Evolutionary conservation across 2,329 filamentous ascomycete genomes (phyloP).

Genomic region (Aspergillus sp.): DNA sequence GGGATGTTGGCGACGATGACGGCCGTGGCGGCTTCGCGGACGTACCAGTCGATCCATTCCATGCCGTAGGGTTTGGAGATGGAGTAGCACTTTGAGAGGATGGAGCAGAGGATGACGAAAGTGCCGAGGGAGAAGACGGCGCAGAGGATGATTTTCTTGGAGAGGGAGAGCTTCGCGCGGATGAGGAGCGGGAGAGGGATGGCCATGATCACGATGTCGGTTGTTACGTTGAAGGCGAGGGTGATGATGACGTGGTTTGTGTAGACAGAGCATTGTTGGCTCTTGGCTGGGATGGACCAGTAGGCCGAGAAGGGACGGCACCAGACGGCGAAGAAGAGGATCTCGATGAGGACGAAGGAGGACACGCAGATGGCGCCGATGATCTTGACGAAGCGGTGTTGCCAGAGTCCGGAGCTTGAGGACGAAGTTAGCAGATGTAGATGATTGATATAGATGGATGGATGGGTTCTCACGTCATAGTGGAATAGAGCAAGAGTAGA

Average conservation of each 20-base stretch:
- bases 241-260: conserved; percentile 50
- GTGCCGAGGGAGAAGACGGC: conserved; percentile 58
- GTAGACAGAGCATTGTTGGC: conserved; percentile 48
- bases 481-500: conserved; percentile 53
- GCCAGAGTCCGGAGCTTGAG: conserved; percentile 25
- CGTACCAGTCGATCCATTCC: conserved; percentile 61
- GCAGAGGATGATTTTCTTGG: conserved; percentile 55
- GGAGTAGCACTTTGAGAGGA: conserved; percentile 62
- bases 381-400: conserved; percentile 42
- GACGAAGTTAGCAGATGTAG: background rate
- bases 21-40: conserved; percentile 58
- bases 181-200: conserved; percentile 49
- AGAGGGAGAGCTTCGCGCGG: conserved; percentile 39
- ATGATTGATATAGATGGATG: background rate
- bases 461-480: conserved; percentile 49
- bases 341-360: conserved; percentile 50
- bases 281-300: conserved; percentile 50
- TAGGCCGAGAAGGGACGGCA: conserved; percentile 54
- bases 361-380: conserved; percentile 47
- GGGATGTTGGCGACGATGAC: conserved; percentile 63
- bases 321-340: conserved; percentile 55
- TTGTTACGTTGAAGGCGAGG: conserved; percentile 50
- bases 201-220: conserved; percentile 47
- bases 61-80: conserved; percentile 57
- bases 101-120: conserved; percentile 57